A percentile compares a stretch with the other conserved stretches of the same genome.
Evolutionary conservation across 2,329 filamentous ascomycete species (phyloP).

Genomic region (Trematosphaeria pertusa): DNA sequence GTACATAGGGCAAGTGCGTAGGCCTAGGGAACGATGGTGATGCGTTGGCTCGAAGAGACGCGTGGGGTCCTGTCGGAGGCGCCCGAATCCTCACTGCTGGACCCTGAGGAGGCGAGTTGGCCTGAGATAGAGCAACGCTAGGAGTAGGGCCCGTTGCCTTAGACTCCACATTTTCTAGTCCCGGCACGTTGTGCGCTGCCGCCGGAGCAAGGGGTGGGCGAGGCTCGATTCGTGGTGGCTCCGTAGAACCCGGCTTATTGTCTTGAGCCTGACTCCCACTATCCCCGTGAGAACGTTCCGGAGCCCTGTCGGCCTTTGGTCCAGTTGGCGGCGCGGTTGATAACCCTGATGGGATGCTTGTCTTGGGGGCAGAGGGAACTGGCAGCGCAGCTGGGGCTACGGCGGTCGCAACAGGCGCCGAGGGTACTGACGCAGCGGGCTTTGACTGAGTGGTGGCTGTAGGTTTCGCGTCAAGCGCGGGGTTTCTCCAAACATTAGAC

Average conservation of each 20-base stretch:
- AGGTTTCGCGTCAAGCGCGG: conserved; percentile 44
- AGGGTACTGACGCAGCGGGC: conserved; percentile 25
- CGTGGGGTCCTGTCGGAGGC: conserved; percentile 44
- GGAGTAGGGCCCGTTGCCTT: conserved; percentile 17
- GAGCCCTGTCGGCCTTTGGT: conserved; percentile 47
- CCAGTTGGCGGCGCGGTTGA: conserved; percentile 47
- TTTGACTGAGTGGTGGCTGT: conserved; percentile 36
- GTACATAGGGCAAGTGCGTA: conserved; percentile 29
- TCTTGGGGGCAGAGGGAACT: conserved; percentile 36
- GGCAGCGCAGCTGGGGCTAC: conserved; percentile 26
- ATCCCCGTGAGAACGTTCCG: conserved; percentile 35
- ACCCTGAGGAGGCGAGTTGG: conserved; percentile 39
- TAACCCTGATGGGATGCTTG: conserved; percentile 48
- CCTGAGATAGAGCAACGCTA: conserved; percentile 13
- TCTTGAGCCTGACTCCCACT: conserved; percentile 20
- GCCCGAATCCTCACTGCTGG: conserved; percentile 34
- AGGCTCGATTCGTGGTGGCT: conserved; percentile 32
- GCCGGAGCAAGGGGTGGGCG: conserved; percentile 24
- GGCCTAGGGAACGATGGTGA: conserved; percentile 43
- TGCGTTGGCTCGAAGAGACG: conserved; percentile 35
- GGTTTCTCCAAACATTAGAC: conserved; percentile 52
- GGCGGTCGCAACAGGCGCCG: conserved; percentile 23
- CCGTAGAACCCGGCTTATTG: conserved; percentile 18
- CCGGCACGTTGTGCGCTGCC: conserved; percentile 8
- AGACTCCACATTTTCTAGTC: conserved; percentile 19